These are phyloP conservation scores for Trichosanthes truncata DNA, from an alignment of 306 rosid species.

Conservation along the genomic window DNA sequence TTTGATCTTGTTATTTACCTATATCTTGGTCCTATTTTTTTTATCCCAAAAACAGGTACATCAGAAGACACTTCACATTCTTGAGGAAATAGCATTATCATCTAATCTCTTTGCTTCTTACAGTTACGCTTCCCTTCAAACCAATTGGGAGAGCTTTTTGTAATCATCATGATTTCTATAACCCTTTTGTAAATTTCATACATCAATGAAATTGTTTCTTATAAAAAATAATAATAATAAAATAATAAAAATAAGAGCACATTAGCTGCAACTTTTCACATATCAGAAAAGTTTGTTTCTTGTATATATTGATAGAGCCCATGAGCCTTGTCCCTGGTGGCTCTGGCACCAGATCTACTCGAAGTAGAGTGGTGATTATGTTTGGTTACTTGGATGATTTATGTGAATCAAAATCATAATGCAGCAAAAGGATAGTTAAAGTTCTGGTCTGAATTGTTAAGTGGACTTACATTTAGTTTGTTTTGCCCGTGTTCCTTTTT, in stretches of 20 bases:
- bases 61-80: slow-evolving; percentile 77
- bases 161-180: no score
- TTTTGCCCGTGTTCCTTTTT: neutral
- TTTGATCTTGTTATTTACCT: no score
- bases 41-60: slow-evolving; percentile 57
- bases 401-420: neutral
- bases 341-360: neutral
- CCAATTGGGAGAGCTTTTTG: no score
- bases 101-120: slow-evolving; percentile 13
- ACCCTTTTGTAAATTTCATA: no score
- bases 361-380: neutral
- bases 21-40: neutral
- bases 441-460: neutral
- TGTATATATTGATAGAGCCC: neutral
- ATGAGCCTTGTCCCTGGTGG: neutral
- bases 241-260: neutral
- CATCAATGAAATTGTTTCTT: no score
- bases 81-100: slow-evolving; percentile 67
- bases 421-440: neutral
- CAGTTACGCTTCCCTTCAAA: no score
- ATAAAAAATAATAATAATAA: no score
- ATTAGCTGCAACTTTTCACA: neutral
- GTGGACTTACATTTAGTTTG: neutral
- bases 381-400: neutral
- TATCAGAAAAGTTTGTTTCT: neutral